Evolutionary conservation across 495 filamentous ascomycete genomes (phyloP).

Genomic region (Aspergillus cristatus): DNA sequence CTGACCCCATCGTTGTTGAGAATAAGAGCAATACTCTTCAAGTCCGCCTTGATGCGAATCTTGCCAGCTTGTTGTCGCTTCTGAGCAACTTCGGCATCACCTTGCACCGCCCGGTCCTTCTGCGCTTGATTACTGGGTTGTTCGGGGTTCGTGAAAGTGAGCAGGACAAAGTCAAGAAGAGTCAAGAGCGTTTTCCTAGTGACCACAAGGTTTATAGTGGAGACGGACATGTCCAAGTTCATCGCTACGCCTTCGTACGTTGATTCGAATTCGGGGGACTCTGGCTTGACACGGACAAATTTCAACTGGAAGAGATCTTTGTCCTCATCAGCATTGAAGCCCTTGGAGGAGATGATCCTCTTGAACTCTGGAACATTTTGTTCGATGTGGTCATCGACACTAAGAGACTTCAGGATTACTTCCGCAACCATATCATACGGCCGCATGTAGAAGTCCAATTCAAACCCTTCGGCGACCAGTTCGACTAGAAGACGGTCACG

Average conservation of each 20-base stretch:
- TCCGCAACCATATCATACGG: constrained; percentile 90
- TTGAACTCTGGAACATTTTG: constrained; percentile 90
- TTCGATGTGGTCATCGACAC: constrained; percentile 88
- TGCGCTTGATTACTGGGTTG: constrained; percentile 24
- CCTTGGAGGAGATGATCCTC: constrained; percentile 85
- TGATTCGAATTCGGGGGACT: constrained; percentile 86
- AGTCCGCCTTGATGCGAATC: constrained; percentile 77
- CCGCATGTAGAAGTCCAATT: constrained; percentile 74
- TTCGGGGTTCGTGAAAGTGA: constrained; percentile 79
- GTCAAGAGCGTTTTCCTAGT: constrained; percentile 90
- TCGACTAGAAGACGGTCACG: constrained; percentile 81
- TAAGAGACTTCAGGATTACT: constrained; percentile 77
- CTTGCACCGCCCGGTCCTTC: constrained; percentile 39
- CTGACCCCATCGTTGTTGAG: constrained; percentile 98
- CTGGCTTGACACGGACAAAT: constrained; percentile 77
- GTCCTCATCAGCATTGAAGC: constrained; percentile 56
- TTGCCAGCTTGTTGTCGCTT: constrained; percentile 39
- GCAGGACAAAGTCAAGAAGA: constrained; percentile 89
- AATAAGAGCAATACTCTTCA: constrained; percentile 88
- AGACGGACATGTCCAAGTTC: constrained; percentile 84
- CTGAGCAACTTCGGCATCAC: constrained; percentile 29
- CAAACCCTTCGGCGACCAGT: constrained; percentile 82
- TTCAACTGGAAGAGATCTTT: constrained; percentile 82
- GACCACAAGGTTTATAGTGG: constrained; percentile 91
- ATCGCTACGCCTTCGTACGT: constrained; percentile 88